Conservation (phyloP, 1,139 yeast genomes). For the Yamadazyma jaroonii region DNA sequence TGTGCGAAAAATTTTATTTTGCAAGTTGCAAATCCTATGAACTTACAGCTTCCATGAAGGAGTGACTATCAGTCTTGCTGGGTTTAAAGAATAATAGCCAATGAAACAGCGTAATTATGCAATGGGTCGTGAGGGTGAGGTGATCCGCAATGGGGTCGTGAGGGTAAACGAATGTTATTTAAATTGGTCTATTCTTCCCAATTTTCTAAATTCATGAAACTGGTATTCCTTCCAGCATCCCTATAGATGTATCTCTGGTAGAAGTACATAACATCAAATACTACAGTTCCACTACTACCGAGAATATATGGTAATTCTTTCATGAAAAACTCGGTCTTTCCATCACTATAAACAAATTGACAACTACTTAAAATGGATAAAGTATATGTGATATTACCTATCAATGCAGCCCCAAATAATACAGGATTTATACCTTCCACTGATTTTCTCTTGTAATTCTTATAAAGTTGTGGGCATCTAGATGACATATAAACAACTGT, state of each 20-base stretch:
- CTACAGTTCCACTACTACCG: slow-evolving; percentile 84
- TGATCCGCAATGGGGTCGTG: no score
- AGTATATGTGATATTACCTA: slow-evolving; percentile 82
- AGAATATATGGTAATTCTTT: slow-evolving; percentile 79
- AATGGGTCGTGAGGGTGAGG: no score
- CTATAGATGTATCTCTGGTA: slow-evolving; percentile 53
- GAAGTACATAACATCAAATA: slow-evolving; percentile 74
- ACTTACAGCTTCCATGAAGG: background rate
- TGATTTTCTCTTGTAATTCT: slow-evolving; percentile 71
- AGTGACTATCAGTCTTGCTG: no score
- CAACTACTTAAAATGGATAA: slow-evolving; percentile 63
- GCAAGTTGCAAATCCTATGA: no score
- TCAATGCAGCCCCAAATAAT: slow-evolving; percentile 72
- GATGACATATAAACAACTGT: slow-evolving; percentile 74
- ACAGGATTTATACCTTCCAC: slow-evolving; percentile 83
- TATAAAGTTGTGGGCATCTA: slow-evolving; percentile 79
- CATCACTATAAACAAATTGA: slow-evolving; percentile 29
- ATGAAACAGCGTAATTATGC: background rate
- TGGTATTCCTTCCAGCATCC: slow-evolving; percentile 23
- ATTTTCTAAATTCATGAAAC: slow-evolving; percentile 24
- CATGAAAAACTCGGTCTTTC: slow-evolving; percentile 48
- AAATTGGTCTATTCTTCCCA: slow-evolving; percentile 7
- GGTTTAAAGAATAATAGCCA: no score
- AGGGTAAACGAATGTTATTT: background rate
- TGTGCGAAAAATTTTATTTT: slow-evolving; percentile 3